Evolutionary conservation across 2,329 filamentous ascomycete species (phyloP).

Genomic region (Nothopassalora personata): DNA sequence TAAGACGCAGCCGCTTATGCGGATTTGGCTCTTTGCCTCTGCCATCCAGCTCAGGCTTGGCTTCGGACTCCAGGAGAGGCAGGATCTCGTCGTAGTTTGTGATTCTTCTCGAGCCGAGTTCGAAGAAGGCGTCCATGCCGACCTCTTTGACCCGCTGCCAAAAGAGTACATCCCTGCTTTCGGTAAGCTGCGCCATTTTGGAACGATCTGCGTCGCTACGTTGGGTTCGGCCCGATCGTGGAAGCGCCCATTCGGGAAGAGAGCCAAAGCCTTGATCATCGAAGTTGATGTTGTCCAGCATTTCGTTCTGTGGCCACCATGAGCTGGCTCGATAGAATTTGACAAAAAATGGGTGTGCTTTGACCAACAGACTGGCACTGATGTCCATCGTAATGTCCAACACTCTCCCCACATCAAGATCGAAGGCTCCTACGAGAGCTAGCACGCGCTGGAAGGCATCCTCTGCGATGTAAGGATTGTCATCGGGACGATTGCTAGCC

Average conservation of each 20-base stretch:
- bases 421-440: conserved; percentile 91
- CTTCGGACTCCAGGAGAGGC: conserved; percentile 27
- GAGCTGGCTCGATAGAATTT: conserved; percentile 87
- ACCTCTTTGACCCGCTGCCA: conserved; percentile 73
- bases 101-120: conserved; percentile 69
- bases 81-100: conserved; percentile 50
- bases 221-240: conserved; percentile 59
- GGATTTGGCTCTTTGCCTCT: conserved; percentile 36
- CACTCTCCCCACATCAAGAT: conserved; percentile 90
- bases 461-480: conserved; percentile 70
- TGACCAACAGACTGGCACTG: conserved; percentile 87
- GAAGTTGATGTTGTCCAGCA: conserved; percentile 44
- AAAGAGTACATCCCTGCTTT: conserved; percentile 66
- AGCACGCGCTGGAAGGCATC: conserved; percentile 89
- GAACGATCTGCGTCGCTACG: conserved; percentile 65
- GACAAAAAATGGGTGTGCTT: conserved; percentile 89
- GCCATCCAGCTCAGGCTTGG: conserved; percentile 30
- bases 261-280: conserved; percentile 53
- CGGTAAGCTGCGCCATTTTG: conserved; percentile 51
- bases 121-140: conserved; percentile 81
- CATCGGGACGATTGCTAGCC: conserved; percentile 58
- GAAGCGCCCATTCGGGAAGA: conserved; percentile 80
- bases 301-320: conserved; percentile 81
- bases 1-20: conserved; percentile 44
- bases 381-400: conserved; percentile 93